Evolutionary conservation across 1,284 basidiomycete species (phyloP), one percentile per base, ranked within the genome.

Genomic region (Austroboletus novae-zelandiae): DNA sequence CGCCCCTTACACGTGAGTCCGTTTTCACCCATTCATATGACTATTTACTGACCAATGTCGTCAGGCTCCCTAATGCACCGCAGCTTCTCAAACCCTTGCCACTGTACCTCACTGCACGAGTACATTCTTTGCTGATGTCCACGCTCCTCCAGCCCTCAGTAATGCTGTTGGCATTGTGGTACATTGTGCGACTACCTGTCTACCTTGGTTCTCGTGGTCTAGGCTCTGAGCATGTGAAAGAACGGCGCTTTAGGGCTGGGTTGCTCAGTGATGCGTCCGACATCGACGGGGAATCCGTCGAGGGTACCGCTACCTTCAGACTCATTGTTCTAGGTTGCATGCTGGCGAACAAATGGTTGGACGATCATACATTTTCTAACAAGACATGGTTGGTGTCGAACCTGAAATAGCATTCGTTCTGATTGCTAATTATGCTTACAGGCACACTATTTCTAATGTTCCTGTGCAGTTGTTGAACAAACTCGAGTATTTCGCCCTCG

Each of bases 291-390:
- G 81, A 81, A 47, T 70, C 74, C 3, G 70, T 72, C 47, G 83
- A 86, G 63, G 71, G 73, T 9, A 75, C 56, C 29, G 82, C 81
- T 2, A 80, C 84, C 11, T 90, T 89, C 66, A 80, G 85, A 45
- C 70, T 91, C 39, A 76, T 92, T 53, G 78, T 91, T 17, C 74
- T 94, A n/a, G 91, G 91, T 30, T 87, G 88, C 56, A 89, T 93
- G 82, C 74, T 94, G 36, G 87, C 91, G 20, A 94, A 94, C 69
- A 94, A 94, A 71, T 94, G 91, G 91, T 65, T 94, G 57, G 91
- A 94, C 62, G 91, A 94, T 62, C 91, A 94, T 63, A 94, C 92
- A 0, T 94, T 93, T 70, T 89, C 90, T 46, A 93, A 91, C 73
- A 92, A 91, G 74, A 94, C 91, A 51, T 94, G 92, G 91, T 90